A percentile compares a stretch with the other conserved stretches of the same genome.
phyloP scores from a whole-genome alignment of 108 stramenopile genomes.

The Cyclotella kingstonii region DNA sequence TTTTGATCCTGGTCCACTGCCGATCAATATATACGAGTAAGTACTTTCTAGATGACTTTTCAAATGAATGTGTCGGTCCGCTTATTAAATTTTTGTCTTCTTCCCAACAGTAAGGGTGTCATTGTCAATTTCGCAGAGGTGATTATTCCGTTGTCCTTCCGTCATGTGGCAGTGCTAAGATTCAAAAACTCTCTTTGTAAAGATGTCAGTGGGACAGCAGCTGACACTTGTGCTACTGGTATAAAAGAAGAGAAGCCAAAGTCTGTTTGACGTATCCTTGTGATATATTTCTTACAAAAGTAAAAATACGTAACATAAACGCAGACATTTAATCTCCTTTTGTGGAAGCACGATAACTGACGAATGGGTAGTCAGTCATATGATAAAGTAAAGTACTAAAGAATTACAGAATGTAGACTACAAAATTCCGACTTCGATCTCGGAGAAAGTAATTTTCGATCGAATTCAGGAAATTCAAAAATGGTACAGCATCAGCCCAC shows the following conservation, averaged over 20 bases:
- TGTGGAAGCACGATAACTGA: neutral
- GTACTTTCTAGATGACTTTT: neutral
- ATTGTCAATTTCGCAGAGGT: conserved; percentile 21
- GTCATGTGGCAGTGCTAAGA: conserved; percentile 7
- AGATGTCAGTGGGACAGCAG: no score
- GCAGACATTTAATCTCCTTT: neutral
- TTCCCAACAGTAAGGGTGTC: conserved; percentile 18
- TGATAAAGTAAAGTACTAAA: no score
- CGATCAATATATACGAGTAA: conserved; percentile 29
- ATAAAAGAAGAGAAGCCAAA: conserved; percentile 4
- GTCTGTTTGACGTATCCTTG: no score
- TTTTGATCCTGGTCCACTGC: conserved; percentile 73
- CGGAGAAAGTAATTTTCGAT: no score
- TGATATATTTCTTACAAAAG: no score
- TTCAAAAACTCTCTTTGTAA: neutral
- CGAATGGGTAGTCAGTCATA: no score
- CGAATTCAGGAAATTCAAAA: no score
- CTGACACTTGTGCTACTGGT: no score
- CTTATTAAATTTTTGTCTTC: neutral
- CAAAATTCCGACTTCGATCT: no score
- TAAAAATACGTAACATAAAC: no score
- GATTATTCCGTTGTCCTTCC: conserved; percentile 6
- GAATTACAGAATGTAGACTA: no score
- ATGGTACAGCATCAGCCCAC: no score
- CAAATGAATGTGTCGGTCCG: neutral